Base-by-base conservation (phyloP, 176 grass and related monocot genomes). In the Carex myosuroides region DNA sequence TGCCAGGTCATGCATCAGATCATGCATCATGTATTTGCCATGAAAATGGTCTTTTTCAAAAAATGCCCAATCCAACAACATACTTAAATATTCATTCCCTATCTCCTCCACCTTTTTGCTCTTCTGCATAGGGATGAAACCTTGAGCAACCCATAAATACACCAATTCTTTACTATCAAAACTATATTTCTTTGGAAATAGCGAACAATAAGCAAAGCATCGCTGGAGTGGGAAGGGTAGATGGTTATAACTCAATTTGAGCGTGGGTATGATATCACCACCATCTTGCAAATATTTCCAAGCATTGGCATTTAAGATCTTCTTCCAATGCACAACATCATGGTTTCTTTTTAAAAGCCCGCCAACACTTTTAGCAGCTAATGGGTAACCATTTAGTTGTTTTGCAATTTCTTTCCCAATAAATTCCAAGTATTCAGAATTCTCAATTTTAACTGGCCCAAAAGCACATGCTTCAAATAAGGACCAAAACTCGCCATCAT, bases 111-210 rank as follows among this genome's bases (percentile, higher is more conserved):
- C 7, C 18, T 1, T 87, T 57, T 85, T 65, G 32, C 18, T 18
- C 4, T 64, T 56, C 52, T 60, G 8, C 13, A 16, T 3, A 20
- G 81, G 35, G 24, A 94, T 87, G 82, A 78, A 92, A 39, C 92
- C 86, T 56, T 92, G 90, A 59, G 90, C 71, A 60, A 94, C 89
- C 92, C 92, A 94, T 5, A 85, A 33, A 6, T 62, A 26, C 44
- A 91, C 71, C 66, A 91, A 60, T 21, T 86, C 62, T 64, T 32
- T 60, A 30, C 22, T 44, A 60, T 72, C 16, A 44, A 88, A 88
- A 66, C 8, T 33, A 63, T 85, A 71, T 61, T 64, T 68, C 68
- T 85, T 85, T 13, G 83, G 87, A 85, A 81, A 88, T 29, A 88
- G 33, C 0, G 64, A 74, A n/a, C 82, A 85, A 59, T 88, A 88